Evolutionary conservation across 345 rosid genomes (phyloP).

Genomic region (Aegle marmelos): DNA sequence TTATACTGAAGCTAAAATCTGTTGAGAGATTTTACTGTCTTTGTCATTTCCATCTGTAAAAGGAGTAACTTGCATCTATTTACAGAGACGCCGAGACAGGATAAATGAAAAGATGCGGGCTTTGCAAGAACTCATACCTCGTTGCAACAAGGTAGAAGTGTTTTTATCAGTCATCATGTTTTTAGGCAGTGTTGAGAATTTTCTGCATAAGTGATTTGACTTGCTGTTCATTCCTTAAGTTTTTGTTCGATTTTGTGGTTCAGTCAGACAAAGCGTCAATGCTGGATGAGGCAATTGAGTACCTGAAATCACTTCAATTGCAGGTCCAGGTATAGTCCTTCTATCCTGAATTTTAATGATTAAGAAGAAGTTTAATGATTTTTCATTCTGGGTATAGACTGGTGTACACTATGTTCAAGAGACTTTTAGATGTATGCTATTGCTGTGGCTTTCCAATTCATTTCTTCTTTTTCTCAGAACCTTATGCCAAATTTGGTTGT

Average conservation of each 20-base stretch:
- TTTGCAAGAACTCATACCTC: slow-evolving; percentile 61
- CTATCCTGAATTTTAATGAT: slow-evolving; percentile 4
- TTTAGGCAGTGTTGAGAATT: background rate
- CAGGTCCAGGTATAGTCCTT: slow-evolving; percentile 47
- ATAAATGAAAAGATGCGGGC: slow-evolving; percentile 69
- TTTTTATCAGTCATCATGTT: background rate
- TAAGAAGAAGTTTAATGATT: background rate
- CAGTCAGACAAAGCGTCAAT: slow-evolving; percentile 66
- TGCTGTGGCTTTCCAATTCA: background rate
- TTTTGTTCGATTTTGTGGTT: background rate
- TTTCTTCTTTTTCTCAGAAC: background rate
- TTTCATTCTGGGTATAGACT: background rate
- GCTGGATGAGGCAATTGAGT: slow-evolving; percentile 63
- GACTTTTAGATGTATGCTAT: background rate
- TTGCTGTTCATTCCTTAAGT: background rate
- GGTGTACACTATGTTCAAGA: background rate
- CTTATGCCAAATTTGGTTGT: background rate
- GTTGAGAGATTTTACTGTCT: slow-evolving; percentile 1
- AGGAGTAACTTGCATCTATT: slow-evolving; percentile 1
- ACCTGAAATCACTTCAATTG: slow-evolving; percentile 54
- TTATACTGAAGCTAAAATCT: background rate
- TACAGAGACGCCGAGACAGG: slow-evolving; percentile 61
- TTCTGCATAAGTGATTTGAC: background rate
- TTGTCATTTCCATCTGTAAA: background rate
- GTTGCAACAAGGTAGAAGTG: slow-evolving; percentile 40